Percentiles rank a stretch among this genome's conserved stretches.
Evolutionary conservation across 768 basidiomycete genomes (phyloP).

Genomic region (Pulveroboletus sp.): DNA sequence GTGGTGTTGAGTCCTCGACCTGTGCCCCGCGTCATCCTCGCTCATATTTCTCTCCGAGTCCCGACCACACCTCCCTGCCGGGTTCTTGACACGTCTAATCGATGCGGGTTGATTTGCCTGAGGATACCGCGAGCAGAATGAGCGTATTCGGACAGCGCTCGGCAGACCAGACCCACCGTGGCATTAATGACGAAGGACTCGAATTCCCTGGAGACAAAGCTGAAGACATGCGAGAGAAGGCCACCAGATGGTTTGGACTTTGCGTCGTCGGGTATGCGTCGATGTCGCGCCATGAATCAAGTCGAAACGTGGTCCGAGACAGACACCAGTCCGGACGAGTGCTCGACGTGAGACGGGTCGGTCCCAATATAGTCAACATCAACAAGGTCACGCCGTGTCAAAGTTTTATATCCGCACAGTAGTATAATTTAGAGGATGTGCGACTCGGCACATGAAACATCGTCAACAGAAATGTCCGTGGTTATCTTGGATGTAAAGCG

Average conservation of each 20-base stretch:
- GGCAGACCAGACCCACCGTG: conserved; percentile 35
- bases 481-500: conserved; percentile 7
- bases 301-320: neutral
- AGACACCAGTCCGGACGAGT: conserved; percentile 4
- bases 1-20: conserved; percentile 3
- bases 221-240: conserved; percentile 59
- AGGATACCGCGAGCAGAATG: conserved; percentile 3
- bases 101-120: conserved; percentile 17
- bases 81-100: conserved; percentile 6
- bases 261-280: neutral
- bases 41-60: conserved; percentile 8
- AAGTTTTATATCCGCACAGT: conserved; percentile 7
- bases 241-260: conserved; percentile 27
- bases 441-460: neutral
- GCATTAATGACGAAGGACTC: conserved; percentile 68
- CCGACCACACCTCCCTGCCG: conserved; percentile 6
- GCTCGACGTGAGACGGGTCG: conserved; percentile 17
- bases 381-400: conserved; percentile 1
- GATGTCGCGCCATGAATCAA: conserved; percentile 10
- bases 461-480: conserved; percentile 8
- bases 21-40: conserved; percentile 12
- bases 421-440: conserved; percentile 6
- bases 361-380: conserved; percentile 13
- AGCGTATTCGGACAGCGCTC: neutral
- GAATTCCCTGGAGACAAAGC: conserved; percentile 66